Evolutionary conservation across 768 basidiomycete species (phyloP), one percentile per base, ranked within the genome.

Genomic region (Pleurotus tuber-regium): DNA sequence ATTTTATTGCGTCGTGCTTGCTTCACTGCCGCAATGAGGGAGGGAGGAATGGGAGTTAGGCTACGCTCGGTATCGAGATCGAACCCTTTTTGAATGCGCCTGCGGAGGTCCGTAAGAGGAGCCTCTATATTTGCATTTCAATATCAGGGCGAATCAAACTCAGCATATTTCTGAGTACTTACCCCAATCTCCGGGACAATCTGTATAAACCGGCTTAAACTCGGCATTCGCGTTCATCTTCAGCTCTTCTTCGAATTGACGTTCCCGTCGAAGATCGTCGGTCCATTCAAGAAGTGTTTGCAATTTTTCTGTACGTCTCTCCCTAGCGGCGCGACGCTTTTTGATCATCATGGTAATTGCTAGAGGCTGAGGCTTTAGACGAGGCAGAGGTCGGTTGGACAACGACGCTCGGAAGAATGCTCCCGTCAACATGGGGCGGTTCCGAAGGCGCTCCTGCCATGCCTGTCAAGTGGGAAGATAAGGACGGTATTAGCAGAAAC

Each of bases 361-460:
- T 4, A 68, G 58, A 0, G 95, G 94, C 55, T 96, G 92, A 1
- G 89, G 91, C 33, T 77, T 82, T 58, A 97, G 70, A 0, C 89
- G 82, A 0, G 92, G 92, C 11, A 97, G 76, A 1, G 92, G 89
- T 0, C 69, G 73, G 62, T 92, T 82, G 66, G 68, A 80, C 6
- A 79, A 46, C 0, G 85, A 75, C 0, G 91, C 78, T 9, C 80
- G 82, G n/a, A 92, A 62, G 63, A 80, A 79, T 1, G 74, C 77
- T 4, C 91, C 88, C 5, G 89, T 92, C 53, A 92, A 66, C 28
- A 86, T 83, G 10, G 88, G 84, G 3, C 83, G 79, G 18, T 72
- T 77, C 30, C 70, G 75, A 31, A 87, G 68, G 19, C 71, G 70
- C 6, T 72, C 59, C 52, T 76, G 75, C 73, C 83, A 87, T 48